These are phyloP conservation scores for Globisporangium acanthophoron DNA, from an alignment of 352 stramenopile genomes.

Conservation along the genomic window DNA sequence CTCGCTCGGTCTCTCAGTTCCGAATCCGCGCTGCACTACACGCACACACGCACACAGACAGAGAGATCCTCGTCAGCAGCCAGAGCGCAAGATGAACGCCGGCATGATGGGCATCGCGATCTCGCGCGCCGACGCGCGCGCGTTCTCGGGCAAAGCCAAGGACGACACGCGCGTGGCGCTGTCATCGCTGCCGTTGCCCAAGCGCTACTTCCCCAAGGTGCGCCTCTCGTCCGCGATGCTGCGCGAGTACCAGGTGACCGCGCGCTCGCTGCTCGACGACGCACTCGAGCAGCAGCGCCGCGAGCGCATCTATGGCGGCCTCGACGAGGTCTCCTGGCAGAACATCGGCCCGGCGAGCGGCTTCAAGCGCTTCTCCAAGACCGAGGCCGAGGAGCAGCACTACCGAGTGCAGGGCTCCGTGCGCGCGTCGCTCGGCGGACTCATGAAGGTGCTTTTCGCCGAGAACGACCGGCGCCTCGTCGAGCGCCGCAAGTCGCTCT, in stretches of 20 bases:
- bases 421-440: constrained; percentile 39
- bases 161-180: constrained; percentile 9
- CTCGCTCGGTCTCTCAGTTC: not conserved
- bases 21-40: not conserved
- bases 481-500: constrained; percentile 43
- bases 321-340: constrained; percentile 44
- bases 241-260: constrained; percentile 34
- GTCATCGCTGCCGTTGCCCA: constrained; percentile 37
- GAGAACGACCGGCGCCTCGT: constrained; percentile 37
- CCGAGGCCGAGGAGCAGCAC: constrained; percentile 31
- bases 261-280: constrained; percentile 37
- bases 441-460: constrained; percentile 62
- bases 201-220: constrained; percentile 39
- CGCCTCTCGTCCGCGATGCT: constrained; percentile 25
- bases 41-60: not conserved
- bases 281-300: constrained; percentile 30
- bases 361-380: constrained; percentile 58
- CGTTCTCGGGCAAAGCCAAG: constrained; percentile 8
- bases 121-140: constrained; percentile 10
- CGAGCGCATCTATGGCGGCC: constrained; percentile 33
- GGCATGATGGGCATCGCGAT: constrained; percentile 12
- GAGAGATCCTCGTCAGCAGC: not conserved
- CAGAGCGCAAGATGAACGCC: not conserved
- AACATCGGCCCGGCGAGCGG: constrained; percentile 39
- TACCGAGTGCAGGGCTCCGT: constrained; percentile 57